These are phyloP conservation scores for Fusarium palustre DNA, from an alignment of 2,329 filamentous ascomycete genomes.

Conservation along the genomic window DNA sequence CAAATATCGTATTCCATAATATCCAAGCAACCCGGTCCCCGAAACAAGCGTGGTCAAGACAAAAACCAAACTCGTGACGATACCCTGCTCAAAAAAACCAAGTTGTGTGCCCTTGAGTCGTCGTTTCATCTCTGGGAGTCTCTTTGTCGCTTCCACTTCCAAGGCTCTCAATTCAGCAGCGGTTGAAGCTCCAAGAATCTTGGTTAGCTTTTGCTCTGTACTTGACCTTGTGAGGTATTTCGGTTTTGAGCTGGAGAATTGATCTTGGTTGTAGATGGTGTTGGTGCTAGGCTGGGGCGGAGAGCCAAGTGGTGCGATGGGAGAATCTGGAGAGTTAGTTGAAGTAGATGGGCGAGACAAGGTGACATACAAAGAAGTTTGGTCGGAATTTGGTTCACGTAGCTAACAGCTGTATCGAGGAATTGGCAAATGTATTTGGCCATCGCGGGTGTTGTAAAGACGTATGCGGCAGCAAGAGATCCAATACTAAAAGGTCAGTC, in stretches of 20 bases:
- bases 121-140: slow-evolving; percentile 17
- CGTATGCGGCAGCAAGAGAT: slow-evolving; percentile 13
- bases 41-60: slow-evolving; percentile 23
- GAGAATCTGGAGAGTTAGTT: slow-evolving; percentile 2
- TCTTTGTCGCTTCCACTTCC: slow-evolving; percentile 15
- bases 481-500: slow-evolving; percentile 7
- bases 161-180: neutral
- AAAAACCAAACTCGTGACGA: slow-evolving; percentile 27
- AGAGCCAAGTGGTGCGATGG: slow-evolving; percentile 1
- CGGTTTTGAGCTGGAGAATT: slow-evolving; percentile 22
- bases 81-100: slow-evolving; percentile 36
- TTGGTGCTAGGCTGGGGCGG: slow-evolving; percentile 1
- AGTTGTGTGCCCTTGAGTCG: slow-evolving; percentile 18
- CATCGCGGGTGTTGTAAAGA: slow-evolving; percentile 25
- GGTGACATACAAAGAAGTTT: slow-evolving; percentile 15
- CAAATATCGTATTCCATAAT: slow-evolving; percentile 20
- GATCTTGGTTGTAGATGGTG: slow-evolving; percentile 3
- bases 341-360: fast-evolving
- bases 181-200: neutral
- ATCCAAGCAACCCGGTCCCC: slow-evolving; percentile 18
- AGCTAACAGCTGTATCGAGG: slow-evolving; percentile 18
- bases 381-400: slow-evolving; percentile 20
- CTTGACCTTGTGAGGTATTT: slow-evolving; percentile 19
- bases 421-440: slow-evolving; percentile 35
- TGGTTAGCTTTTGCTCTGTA: neutral